Evolutionary conservation across 2,329 filamentous ascomycete genomes (phyloP), one percentile per base, ranked within the genome.

Genomic region (Pseudogymnoascus sp.): DNA sequence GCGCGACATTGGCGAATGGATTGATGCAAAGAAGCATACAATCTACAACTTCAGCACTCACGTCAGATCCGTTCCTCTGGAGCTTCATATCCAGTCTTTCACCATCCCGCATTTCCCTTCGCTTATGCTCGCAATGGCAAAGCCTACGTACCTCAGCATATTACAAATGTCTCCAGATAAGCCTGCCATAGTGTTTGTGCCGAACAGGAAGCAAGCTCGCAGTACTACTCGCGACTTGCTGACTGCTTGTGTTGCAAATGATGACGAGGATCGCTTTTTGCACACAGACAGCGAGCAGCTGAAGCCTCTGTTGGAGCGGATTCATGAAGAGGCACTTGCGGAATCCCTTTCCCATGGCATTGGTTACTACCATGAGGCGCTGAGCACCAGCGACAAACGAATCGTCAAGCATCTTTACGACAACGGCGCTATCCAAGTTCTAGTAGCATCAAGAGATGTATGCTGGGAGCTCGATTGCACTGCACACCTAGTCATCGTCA

Each of bases 31-130:
- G 74, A 97, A 97, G 78, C 94, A 99, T 73, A 96, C 94, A 58
- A 96, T 96, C 66, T 99, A 93, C 81, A 99, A 99, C 77, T 99
- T 99, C 78, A 96, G 91, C 69, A 94, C 94, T 1, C 88, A 93
- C 70, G 87, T 93, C 64, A 87, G 95, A 62, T 89, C 92, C 1
- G 85, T 97, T 15, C 92, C 93, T 21, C 78, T 99, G 33, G 93
- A 97, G 73, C 83, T 99, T 62, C 92, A 97, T 72, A 88, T 99
- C 57, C 94, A 99, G 74, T 93, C 92, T 1, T 99, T 94, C 77
- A 90, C 87, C 29, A 96, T 96, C 63, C 92, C 95, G 54, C 95
- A 99, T 72, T 97, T 96, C 77, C 95, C 94, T 3, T 97, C 94
- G 9, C 82, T 99, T 40, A 99, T 99, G 94, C 83, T 99, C 67